Conservation (phyloP, 768 basidiomycete genomes). For the Boletus edulis region DNA sequence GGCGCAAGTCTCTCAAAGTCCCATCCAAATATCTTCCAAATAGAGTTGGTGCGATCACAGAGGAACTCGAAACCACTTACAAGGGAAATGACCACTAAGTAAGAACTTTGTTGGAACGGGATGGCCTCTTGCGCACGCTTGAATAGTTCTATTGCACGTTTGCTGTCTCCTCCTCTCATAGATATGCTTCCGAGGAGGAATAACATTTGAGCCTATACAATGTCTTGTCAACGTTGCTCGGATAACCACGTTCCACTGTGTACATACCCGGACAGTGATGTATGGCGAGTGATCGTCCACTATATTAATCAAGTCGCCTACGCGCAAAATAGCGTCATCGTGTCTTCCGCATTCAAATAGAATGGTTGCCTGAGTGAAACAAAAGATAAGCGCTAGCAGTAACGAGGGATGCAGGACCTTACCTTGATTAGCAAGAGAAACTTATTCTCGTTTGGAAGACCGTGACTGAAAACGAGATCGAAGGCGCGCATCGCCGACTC, state of each 20-base stretch:
- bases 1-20: constrained; percentile 7
- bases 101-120: neutral
- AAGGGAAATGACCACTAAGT: neutral
- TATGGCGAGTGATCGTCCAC: too few relatives aligned
- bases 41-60: neutral
- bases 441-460: neutral
- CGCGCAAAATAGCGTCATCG: too few relatives aligned
- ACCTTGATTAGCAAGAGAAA: constrained; percentile 12
- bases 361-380: neutral
- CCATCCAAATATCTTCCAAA: constrained; percentile 12
- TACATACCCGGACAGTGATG: too few relatives aligned
- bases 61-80: neutral
- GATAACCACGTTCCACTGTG: neutral
- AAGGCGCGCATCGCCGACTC: neutral
- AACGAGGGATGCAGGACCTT: neutral
- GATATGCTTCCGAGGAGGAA: neutral
- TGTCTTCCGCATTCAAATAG: neutral
- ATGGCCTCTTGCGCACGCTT: neutral
- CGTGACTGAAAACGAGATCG: constrained; percentile 2
- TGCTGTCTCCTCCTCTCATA: neutral
- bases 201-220: neutral
- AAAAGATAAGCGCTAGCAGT: neutral
- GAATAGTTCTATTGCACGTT: neutral
- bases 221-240: neutral
- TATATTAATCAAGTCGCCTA: too few relatives aligned